Conservation (phyloP, 345 rosid species). For the Cardamine occulta region DNA sequence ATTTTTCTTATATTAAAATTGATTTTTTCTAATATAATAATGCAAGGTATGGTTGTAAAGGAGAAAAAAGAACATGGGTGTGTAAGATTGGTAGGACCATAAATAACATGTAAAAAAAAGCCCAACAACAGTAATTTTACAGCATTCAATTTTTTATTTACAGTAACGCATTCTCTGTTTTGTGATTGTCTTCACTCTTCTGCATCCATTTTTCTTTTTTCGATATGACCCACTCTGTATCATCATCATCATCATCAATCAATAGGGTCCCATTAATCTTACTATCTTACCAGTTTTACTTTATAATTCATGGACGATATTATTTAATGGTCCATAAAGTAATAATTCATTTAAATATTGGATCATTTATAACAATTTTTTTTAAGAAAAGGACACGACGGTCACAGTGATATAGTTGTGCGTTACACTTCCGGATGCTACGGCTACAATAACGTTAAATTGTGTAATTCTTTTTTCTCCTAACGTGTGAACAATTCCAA, state of each 20-base stretch:
- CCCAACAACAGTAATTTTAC: conserved; percentile 41
- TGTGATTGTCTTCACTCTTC: conserved; percentile 30
- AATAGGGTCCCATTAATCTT: conserved; percentile 28
- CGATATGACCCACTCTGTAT: conserved; percentile 23
- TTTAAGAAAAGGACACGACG: neutral
- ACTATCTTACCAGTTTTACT: neutral
- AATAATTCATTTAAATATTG: neutral
- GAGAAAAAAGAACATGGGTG: conserved; percentile 28
- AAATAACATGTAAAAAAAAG: conserved; percentile 31
- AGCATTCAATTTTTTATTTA: conserved; percentile 14
- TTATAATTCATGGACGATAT: neutral
- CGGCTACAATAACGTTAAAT: neutral
- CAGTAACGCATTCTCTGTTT: conserved; percentile 16
- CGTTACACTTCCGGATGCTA: neutral
- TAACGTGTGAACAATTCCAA: neutral
- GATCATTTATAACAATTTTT: neutral
- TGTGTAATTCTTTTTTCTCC: neutral
- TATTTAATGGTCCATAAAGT: neutral
- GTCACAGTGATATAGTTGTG: neutral
- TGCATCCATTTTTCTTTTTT: neutral
- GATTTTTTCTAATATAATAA: neutral
- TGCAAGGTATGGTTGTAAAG: conserved; percentile 25
- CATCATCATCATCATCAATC: neutral
- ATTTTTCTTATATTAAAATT: neutral
- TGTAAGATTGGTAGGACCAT: conserved; percentile 38